Evolutionary conservation across 73 alveolate species (phyloP).

Genomic region (Strombidium stylifer): DNA sequence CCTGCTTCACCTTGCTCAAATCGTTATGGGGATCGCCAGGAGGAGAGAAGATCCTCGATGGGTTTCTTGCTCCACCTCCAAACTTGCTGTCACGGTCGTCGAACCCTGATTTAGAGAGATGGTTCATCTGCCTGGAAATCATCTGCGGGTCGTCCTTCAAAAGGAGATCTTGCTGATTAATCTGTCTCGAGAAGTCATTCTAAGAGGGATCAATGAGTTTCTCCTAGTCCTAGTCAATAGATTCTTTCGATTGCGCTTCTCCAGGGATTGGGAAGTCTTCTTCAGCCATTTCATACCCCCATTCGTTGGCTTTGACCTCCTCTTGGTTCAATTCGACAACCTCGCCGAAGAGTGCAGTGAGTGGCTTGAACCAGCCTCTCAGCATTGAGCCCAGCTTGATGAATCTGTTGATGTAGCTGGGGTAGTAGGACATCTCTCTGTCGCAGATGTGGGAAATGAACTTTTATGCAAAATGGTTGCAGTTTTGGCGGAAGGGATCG

Average conservation of each 20-base stretch:
- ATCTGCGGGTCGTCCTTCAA: no score
- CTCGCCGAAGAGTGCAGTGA: constrained; percentile 53
- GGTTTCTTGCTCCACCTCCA: background rate
- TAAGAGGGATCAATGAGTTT: background rate
- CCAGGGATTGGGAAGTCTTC: background rate
- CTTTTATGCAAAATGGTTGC: constrained; percentile 49
- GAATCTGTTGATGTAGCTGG: constrained; percentile 53
- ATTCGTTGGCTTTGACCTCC: background rate
- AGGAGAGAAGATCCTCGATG: background rate
- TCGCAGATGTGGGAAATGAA: constrained; percentile 42
- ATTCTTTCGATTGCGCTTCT: background rate
- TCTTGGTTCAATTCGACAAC: constrained; percentile 32
- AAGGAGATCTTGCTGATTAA: no score
- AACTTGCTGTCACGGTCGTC: background rate
- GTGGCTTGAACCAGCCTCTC: constrained; percentile 60
- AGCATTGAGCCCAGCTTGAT: constrained; percentile 48
- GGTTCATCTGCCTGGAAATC: background rate
- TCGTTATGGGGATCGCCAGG: no score
- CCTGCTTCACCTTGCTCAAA: background rate
- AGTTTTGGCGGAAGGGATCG: constrained; percentile 62
- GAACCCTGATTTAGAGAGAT: background rate
- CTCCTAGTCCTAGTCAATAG: background rate
- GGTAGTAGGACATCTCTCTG: constrained; percentile 53
- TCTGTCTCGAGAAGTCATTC: no score
- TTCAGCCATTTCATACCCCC: background rate